Conservation (phyloP, 129 eudicot genomes). For the Oenanthe sinensis region DNA sequence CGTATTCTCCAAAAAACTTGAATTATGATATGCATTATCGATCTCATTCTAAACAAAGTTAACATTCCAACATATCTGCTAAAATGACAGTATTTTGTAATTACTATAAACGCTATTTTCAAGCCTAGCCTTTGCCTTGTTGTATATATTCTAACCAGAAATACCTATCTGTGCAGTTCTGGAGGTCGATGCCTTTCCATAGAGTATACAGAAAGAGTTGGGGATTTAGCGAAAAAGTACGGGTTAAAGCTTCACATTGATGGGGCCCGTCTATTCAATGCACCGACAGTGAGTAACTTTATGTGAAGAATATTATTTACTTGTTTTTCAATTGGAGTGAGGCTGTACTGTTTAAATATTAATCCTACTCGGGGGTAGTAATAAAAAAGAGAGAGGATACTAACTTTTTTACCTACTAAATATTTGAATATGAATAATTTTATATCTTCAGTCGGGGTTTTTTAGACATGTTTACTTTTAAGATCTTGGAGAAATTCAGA, state of each 20-base stretch:
- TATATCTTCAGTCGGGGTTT: background rate
- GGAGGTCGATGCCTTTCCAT: slow-evolving; percentile 89
- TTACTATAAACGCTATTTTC: background rate
- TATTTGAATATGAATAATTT: background rate
- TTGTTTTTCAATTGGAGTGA: background rate
- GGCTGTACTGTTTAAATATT: background rate
- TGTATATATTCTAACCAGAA: slow-evolving; percentile 5
- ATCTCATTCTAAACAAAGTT: background rate
- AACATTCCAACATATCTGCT: background rate
- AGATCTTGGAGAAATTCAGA: background rate
- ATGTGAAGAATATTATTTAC: background rate
- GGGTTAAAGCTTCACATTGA: slow-evolving; percentile 94
- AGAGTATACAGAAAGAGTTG: slow-evolving; percentile 79
- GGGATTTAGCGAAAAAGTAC: slow-evolving; percentile 70
- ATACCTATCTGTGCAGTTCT: slow-evolving; percentile 41
- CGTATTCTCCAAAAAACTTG: too few species aligned
- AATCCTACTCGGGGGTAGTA: background rate
- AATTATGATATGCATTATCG: background rate
- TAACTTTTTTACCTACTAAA: background rate
- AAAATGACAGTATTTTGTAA: background rate
- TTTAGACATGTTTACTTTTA: background rate
- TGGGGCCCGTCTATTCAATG: slow-evolving; percentile 95
- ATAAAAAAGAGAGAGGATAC: background rate
- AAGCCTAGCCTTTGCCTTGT: background rate
- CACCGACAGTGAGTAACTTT: slow-evolving; percentile 55